Evolutionary conservation across 345 rosid species (phyloP).

Genomic region (Toxicodendron radicans): DNA sequence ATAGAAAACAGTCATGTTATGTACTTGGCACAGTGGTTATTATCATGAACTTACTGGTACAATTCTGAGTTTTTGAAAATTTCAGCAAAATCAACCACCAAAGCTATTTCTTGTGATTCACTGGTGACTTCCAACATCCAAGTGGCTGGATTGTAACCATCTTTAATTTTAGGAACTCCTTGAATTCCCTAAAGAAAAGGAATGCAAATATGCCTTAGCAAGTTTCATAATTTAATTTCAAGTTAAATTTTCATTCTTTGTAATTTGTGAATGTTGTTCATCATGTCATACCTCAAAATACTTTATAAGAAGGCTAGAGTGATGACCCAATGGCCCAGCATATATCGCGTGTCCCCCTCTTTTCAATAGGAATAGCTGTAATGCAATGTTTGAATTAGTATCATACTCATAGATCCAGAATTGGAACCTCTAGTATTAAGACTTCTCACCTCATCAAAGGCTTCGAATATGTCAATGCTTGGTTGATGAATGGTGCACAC

Average conservation of each 20-base stretch:
- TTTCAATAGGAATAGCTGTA: slow-evolving; percentile 48
- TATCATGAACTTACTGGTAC: slow-evolving; percentile 26
- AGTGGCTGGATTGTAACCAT: slow-evolving; percentile 59
- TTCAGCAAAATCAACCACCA: slow-evolving; percentile 45
- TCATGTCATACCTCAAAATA: slow-evolving; percentile 47
- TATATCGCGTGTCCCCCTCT: slow-evolving; percentile 55
- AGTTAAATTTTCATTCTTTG: background rate
- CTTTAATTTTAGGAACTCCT: slow-evolving; percentile 43
- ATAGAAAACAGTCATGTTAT: background rate
- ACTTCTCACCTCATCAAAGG: slow-evolving; percentile 76
- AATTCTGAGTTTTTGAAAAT: slow-evolving; percentile 42
- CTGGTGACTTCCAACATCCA: slow-evolving; percentile 59
- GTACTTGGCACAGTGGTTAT: too few species aligned
- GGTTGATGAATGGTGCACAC: slow-evolving; percentile 97
- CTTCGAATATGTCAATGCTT: slow-evolving; percentile 88
- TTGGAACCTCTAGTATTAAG: background rate
- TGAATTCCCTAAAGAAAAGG: slow-evolving; percentile 28
- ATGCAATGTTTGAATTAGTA: background rate
- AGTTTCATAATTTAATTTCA: background rate
- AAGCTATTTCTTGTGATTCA: slow-evolving; percentile 37
- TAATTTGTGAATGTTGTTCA: too few species aligned
- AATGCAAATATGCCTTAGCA: background rate
- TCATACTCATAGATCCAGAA: too few species aligned
- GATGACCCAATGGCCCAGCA: slow-evolving; percentile 51
- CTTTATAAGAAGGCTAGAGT: slow-evolving; percentile 36